phyloP scores from a whole-genome alignment of 257 asterid genomes.

The Sherardia arvensis region DNA sequence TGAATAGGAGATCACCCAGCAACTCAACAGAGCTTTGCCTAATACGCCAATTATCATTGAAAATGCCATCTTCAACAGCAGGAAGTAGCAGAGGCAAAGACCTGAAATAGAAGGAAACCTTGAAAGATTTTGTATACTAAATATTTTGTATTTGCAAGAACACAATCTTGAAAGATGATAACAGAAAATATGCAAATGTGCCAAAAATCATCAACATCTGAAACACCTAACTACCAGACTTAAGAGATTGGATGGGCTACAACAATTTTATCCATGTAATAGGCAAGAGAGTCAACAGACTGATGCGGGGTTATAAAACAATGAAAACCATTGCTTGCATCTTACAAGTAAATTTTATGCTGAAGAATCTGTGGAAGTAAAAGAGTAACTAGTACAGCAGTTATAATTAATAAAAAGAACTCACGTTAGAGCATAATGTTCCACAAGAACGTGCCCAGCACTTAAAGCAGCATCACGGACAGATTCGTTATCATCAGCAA shows the following conservation, averaged over 20 bases:
- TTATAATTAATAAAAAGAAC: slow-evolving; percentile 15
- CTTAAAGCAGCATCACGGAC: slow-evolving; percentile 98
- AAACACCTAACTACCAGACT: too few species aligned
- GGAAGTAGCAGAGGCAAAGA: slow-evolving; percentile 97
- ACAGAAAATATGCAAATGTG: background rate
- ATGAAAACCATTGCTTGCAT: background rate
- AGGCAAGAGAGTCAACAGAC: background rate
- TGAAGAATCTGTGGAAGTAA: background rate
- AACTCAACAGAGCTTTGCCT: slow-evolving; percentile 99
- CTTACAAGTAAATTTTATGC: background rate
- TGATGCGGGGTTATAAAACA: background rate
- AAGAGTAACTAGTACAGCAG: background rate
- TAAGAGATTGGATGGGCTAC: background rate
- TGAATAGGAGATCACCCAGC: slow-evolving; percentile 92
- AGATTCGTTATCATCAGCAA: slow-evolving; percentile 99
- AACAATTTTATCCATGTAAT: background rate
- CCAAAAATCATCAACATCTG: background rate
- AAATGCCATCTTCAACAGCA: slow-evolving; percentile 97
- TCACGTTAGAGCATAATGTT: slow-evolving; percentile 94
- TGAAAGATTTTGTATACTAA: background rate
- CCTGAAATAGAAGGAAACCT: slow-evolving; percentile 27
- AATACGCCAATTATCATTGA: slow-evolving; percentile 97
- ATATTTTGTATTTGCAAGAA: background rate
- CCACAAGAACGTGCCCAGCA: slow-evolving; percentile 98
- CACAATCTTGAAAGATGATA: background rate